Percentiles rank a stretch among this genome's conserved stretches.
phyloP scores from a whole-genome alignment of 2,329 filamentous ascomycete species.

The Arachnomyces sp. region DNA sequence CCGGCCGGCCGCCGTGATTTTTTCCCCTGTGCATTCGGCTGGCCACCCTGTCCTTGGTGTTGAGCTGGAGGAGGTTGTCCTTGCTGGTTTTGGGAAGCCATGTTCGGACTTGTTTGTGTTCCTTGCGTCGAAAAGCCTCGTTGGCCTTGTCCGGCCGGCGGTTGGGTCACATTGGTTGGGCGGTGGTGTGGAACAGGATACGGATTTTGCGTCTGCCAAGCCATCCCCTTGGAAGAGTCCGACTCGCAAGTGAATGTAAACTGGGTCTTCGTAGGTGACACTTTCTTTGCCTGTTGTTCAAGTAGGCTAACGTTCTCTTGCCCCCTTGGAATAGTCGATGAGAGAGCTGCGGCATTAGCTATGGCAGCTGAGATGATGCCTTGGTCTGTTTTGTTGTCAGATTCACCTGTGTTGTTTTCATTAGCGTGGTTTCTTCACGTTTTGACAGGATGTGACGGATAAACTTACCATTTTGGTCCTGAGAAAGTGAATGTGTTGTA shows the following conservation, averaged over 20 bases:
- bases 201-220: conserved; percentile 59
- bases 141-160: conserved; percentile 24
- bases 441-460: conserved; percentile 7
- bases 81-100: conserved; percentile 34
- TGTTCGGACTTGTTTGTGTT: conserved; percentile 49
- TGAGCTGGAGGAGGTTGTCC: conserved; percentile 16
- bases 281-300: conserved; percentile 59
- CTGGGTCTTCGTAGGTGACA: conserved; percentile 67
- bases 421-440: conserved; percentile 17
- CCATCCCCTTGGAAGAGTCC: conserved; percentile 70
- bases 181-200: conserved; percentile 32
- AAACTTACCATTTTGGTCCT: conserved; percentile 30
- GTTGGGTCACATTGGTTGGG: conserved; percentile 22
- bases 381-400: conserved; percentile 43
- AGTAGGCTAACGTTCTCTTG: conserved; percentile 74
- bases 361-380: conserved; percentile 92
- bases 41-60: conserved; percentile 35
- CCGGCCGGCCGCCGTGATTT: conserved; percentile 60
- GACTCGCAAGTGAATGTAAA: conserved; percentile 97
- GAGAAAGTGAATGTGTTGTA: conserved; percentile 35
- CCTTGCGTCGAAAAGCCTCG: conserved; percentile 45
- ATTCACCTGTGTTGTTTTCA: conserved; percentile 24
- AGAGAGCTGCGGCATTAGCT: conserved; percentile 71
- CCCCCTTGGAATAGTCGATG: conserved; percentile 50
- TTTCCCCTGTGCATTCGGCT: conserved; percentile 45